Evolutionary conservation across 768 basidiomycete genomes (phyloP).

Genomic region (Collybia sordida): DNA sequence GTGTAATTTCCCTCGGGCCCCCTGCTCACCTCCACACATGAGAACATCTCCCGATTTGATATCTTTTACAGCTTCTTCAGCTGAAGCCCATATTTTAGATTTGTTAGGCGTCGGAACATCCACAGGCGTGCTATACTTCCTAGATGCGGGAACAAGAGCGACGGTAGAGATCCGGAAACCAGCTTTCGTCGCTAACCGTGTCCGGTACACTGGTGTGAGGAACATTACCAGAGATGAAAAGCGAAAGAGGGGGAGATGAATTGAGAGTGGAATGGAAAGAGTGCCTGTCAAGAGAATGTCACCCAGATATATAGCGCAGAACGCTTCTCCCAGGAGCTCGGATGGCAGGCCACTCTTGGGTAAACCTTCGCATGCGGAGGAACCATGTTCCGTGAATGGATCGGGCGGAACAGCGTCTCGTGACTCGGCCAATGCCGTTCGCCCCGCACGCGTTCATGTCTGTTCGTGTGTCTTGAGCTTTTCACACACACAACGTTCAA

Average conservation of each 20-base stretch:
- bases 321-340: too few relatives aligned
- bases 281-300: not conserved
- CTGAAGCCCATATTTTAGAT: conserved; percentile 77
- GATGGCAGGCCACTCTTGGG: too few relatives aligned
- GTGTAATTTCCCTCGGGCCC: not conserved
- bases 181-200: conserved; percentile 14
- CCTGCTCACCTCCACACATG: conserved; percentile 73
- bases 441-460: not conserved
- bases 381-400: conserved; percentile 13
- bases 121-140: conserved; percentile 33
- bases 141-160: conserved; percentile 13
- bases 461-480: too few relatives aligned
- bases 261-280: not conserved
- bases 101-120: conserved; percentile 31
- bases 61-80: conserved; percentile 80
- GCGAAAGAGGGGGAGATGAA: not conserved
- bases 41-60: conserved; percentile 79
- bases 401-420: conserved; percentile 13
- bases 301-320: too few relatives aligned
- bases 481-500: too few relatives aligned
- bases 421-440: conserved; percentile 6
- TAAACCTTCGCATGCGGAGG: not conserved
- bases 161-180: conserved; percentile 19
- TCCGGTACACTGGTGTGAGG: conserved; percentile 21
- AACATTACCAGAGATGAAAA: conserved; percentile 6